Percentiles rank a stretch among this genome's conserved stretches.
phyloP scores from a whole-genome alignment of 1,284 basidiomycete species.

The Cryptococcus maquisensis region DNA sequence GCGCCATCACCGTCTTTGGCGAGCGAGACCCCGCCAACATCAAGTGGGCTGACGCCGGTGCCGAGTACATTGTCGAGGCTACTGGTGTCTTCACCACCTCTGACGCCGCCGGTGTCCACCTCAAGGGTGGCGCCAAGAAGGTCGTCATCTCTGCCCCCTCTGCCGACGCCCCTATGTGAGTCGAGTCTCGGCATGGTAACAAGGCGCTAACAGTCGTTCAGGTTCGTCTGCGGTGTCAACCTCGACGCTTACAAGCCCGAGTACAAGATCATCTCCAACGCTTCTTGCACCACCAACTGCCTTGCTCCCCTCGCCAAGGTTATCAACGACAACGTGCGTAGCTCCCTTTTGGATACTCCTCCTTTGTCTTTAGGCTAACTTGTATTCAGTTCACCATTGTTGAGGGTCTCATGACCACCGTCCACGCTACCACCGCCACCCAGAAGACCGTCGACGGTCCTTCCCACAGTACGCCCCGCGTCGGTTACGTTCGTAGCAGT shows the following conservation, averaged over 20 bases:
- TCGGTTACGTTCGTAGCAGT: not conserved
- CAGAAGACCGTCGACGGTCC: slow-evolving; percentile 99
- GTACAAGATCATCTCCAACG: slow-evolving; percentile 94
- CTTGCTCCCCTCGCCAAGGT: slow-evolving; percentile 98
- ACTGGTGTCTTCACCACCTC: slow-evolving; percentile 99
- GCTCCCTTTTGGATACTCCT: not conserved
- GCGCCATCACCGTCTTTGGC: slow-evolving; percentile 71
- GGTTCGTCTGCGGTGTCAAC: slow-evolving; percentile 91
- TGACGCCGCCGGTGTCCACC: slow-evolving; percentile 81
- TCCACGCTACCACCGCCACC: slow-evolving; percentile 94
- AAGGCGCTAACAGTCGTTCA: slow-evolving; percentile 6
- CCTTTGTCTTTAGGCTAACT: not conserved
- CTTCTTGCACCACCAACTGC: slow-evolving; percentile 99
- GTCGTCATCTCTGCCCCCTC: slow-evolving; percentile 99
- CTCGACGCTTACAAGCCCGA: slow-evolving; percentile 88
- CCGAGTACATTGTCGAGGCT: slow-evolving; percentile 94
- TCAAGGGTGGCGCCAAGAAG: slow-evolving; percentile 99
- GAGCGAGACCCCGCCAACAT: slow-evolving; percentile 88
- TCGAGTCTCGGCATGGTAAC: not conserved
- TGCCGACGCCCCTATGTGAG: slow-evolving; percentile 89
- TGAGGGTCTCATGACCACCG: slow-evolving; percentile 98
- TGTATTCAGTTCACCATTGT: slow-evolving; percentile 68
- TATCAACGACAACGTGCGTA: slow-evolving; percentile 72
- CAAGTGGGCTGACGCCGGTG: slow-evolving; percentile 74
- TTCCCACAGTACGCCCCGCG: slow-evolving; percentile 60